phyloP scores from a whole-genome alignment of 2,329 filamentous ascomycete species.

The Neofusicoccum sp. region DNA sequence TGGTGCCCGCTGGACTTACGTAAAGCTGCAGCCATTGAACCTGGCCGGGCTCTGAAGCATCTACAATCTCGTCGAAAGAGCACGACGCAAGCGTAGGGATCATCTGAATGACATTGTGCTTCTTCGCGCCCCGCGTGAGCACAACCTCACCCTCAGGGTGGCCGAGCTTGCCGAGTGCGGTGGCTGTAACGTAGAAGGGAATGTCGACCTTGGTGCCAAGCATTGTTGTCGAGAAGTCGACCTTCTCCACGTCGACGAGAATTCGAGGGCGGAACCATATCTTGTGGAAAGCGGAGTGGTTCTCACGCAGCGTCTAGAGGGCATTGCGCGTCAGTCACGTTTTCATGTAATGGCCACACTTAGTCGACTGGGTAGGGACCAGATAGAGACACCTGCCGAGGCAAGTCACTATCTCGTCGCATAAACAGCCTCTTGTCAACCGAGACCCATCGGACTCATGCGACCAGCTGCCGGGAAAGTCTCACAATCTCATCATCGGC shows the following conservation, averaged over 20 bases:
- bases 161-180: constrained; percentile 90
- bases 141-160: constrained; percentile 92
- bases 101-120: constrained; percentile 95
- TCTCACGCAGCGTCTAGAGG: constrained; percentile 81
- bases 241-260: constrained; percentile 81
- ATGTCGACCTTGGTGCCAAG: constrained; percentile 79
- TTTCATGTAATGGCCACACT: not conserved
- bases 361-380: not conserved
- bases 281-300: constrained; percentile 93
- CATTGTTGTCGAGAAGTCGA: constrained; percentile 91
- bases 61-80: constrained; percentile 95
- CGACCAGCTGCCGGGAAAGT: constrained; percentile 7
- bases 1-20: constrained; percentile 23
- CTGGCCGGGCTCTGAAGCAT: constrained; percentile 75
- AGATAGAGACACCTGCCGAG: not conserved
- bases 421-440: not conserved
- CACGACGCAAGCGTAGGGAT: constrained; percentile 96
- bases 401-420: not conserved
- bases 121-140: constrained; percentile 77
- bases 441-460: not conserved
- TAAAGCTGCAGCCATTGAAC: constrained; percentile 97
- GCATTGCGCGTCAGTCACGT: not conserved
- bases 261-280: constrained; percentile 94
- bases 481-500: constrained; percentile 83
- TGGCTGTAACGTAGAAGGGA: constrained; percentile 95